A percentile compares a stretch with the other conserved stretches of the same genome.
phyloP scores from a whole-genome alignment of 139 green algal species.

The Chlamydomonas schloesseri region DNA sequence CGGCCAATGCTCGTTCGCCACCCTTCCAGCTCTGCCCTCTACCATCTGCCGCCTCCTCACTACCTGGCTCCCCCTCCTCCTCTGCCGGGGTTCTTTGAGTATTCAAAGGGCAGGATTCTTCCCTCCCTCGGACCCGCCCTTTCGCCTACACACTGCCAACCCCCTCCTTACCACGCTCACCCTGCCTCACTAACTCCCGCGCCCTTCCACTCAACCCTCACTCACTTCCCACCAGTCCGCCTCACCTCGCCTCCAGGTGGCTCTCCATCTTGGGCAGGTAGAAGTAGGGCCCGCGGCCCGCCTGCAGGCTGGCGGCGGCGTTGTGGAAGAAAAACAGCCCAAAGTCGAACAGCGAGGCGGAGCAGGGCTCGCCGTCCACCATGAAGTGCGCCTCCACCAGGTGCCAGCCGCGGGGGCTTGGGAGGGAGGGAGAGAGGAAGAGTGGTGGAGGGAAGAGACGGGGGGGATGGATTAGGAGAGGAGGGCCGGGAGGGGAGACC shows the following conservation, averaged over 20 bases:
- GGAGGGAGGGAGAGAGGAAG: background rate
- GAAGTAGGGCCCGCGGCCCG: slow-evolving; percentile 82
- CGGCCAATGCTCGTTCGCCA: too few species aligned
- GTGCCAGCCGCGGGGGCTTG: slow-evolving; percentile 86
- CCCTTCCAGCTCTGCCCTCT: too few species aligned
- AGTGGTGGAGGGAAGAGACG: background rate
- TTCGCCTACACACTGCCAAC: too few species aligned
- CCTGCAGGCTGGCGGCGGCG: slow-evolving; percentile 52
- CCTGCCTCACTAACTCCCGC: background rate
- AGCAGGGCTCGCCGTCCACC: slow-evolving; percentile 79
- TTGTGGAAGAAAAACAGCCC: slow-evolving; percentile 93
- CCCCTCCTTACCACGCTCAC: background rate
- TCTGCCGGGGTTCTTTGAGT: too few species aligned
- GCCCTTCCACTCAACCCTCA: background rate
- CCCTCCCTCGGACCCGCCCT: too few species aligned
- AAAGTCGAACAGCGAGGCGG: slow-evolving; percentile 87
- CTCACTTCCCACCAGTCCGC: background rate
- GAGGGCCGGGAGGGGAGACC: too few species aligned
- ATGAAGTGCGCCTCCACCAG: slow-evolving; percentile 87
- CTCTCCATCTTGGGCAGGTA: slow-evolving; percentile 95
- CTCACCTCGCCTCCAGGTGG: slow-evolving; percentile 83
- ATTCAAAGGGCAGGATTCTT: too few species aligned
- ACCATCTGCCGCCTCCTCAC: too few species aligned
- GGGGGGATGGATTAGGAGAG: background rate
- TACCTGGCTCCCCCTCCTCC: too few species aligned